Evolutionary conservation across 768 basidiomycete genomes (phyloP).

Genomic region (Leccinum aurantiacum): DNA sequence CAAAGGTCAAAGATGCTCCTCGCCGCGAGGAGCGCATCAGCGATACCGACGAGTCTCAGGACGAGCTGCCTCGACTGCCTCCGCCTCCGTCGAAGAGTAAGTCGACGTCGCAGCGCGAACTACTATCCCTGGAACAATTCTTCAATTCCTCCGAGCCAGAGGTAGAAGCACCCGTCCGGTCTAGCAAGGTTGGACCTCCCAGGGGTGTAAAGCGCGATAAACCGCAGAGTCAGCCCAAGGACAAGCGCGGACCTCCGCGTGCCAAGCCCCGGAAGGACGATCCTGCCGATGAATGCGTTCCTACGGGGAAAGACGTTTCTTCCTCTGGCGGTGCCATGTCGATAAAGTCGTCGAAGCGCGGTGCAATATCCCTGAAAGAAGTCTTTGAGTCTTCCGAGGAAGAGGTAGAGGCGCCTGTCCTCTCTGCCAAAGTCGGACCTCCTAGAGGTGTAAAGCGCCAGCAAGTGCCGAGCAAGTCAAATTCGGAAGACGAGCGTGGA

Average conservation of each 20-base stretch:
- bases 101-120: not conserved
- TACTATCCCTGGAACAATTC: not conserved
- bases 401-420: not conserved
- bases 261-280: not conserved
- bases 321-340: not conserved
- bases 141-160: conserved; percentile 6
- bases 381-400: not conserved
- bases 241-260: conserved; percentile 1
- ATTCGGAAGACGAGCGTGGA: not conserved
- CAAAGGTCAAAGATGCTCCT: not conserved
- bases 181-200: conserved; percentile 28
- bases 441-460: not conserved
- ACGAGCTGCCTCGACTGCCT: conserved; percentile 1
- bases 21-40: not conserved
- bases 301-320: not conserved
- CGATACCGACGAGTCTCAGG: not conserved
- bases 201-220: conserved; percentile 19
- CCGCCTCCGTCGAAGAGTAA: conserved; percentile 1
- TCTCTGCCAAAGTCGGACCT: not conserved
- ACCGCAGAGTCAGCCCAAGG: not conserved
- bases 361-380: not conserved
- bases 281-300: not conserved
- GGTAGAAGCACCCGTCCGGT: not conserved
- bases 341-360: not conserved
- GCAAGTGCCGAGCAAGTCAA: not conserved